phyloP scores from a whole-genome alignment of 208 protist genomes.

The Angomonas deanei region DNA sequence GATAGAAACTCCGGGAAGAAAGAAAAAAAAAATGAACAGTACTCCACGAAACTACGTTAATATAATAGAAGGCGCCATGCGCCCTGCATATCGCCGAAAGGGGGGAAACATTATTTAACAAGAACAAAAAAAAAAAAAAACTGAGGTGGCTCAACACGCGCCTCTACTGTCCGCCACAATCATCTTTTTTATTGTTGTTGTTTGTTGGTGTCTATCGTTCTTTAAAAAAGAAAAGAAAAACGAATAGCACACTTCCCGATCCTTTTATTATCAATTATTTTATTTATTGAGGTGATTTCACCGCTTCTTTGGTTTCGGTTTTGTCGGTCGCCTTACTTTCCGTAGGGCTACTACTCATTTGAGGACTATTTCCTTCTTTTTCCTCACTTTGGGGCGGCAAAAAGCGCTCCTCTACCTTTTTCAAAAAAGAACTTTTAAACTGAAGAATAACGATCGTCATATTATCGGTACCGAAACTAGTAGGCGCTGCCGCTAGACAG shows the following conservation, averaged over 20 bases:
- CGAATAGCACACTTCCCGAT: neutral
- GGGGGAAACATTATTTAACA: no score
- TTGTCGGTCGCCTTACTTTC: neutral
- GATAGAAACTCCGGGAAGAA: neutral
- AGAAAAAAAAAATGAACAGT: neutral
- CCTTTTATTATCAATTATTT: neutral
- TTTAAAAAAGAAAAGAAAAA: constrained; percentile 9
- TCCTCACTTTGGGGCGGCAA: neutral
- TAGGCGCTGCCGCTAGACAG: constrained; percentile 64
- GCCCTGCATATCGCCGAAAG: no score
- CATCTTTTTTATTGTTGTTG: constrained; percentile 2
- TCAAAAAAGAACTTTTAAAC: constrained; percentile 86
- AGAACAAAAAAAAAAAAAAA: neutral
- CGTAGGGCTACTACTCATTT: neutral
- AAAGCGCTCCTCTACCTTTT: constrained; percentile 36
- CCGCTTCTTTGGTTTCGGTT: neutral
- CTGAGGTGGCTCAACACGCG: neutral
- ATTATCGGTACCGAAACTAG: constrained; percentile 81
- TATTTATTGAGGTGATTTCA: neutral
- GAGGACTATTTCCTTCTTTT: neutral
- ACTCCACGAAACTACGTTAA: no score
- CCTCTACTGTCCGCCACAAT: neutral
- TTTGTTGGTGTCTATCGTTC: constrained; percentile 1
- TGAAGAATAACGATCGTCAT: constrained; percentile 89
- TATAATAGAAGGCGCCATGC: no score